These are phyloP conservation scores for Phytophthora fragariaefolia DNA, from an alignment of 352 stramenopile genomes.

Conservation along the genomic window DNA sequence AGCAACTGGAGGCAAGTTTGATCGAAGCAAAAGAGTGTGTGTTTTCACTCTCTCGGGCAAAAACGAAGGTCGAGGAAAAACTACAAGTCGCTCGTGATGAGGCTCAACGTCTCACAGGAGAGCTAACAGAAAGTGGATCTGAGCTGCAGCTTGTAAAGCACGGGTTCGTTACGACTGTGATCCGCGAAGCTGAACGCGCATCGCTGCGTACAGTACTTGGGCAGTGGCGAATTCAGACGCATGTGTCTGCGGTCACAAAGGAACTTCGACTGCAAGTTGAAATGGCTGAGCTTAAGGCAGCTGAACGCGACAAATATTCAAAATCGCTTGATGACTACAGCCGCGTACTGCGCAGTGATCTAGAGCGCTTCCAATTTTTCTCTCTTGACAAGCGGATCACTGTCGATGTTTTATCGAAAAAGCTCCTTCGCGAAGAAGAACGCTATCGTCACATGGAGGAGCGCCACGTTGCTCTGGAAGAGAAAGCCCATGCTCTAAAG, in stretches of 20 bases:
- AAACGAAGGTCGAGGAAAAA: slow-evolving; percentile 69
- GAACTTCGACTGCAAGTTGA: slow-evolving; percentile 59
- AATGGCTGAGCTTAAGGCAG: slow-evolving; percentile 57
- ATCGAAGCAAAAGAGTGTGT: slow-evolving; percentile 76
- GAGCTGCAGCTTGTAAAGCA: slow-evolving; percentile 81
- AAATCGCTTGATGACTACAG: slow-evolving; percentile 78
- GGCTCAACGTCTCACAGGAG: slow-evolving; percentile 38
- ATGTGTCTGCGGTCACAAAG: slow-evolving; percentile 45
- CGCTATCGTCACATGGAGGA: slow-evolving; percentile 67
- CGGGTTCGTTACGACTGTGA: slow-evolving; percentile 55
- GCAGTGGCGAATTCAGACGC: slow-evolving; percentile 51
- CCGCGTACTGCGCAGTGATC: slow-evolving; percentile 67
- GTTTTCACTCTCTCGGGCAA: slow-evolving; percentile 68
- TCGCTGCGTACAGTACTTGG: slow-evolving; percentile 53
- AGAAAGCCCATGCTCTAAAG: slow-evolving; percentile 53
- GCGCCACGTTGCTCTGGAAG: slow-evolving; percentile 56
- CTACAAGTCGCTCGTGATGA: slow-evolving; percentile 45
- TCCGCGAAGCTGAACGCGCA: slow-evolving; percentile 53
- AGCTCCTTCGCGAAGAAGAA: slow-evolving; percentile 75
- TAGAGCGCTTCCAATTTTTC: slow-evolving; percentile 83
- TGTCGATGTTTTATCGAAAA: slow-evolving; percentile 81
- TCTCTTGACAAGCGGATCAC: slow-evolving; percentile 80
- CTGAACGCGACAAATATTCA: slow-evolving; percentile 69
- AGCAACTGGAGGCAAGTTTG: slow-evolving; percentile 43
- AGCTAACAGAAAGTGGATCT: slow-evolving; percentile 52